Evolutionary conservation across 306 rosid species (phyloP).

Genomic region (Gleditsia sinensis): DNA sequence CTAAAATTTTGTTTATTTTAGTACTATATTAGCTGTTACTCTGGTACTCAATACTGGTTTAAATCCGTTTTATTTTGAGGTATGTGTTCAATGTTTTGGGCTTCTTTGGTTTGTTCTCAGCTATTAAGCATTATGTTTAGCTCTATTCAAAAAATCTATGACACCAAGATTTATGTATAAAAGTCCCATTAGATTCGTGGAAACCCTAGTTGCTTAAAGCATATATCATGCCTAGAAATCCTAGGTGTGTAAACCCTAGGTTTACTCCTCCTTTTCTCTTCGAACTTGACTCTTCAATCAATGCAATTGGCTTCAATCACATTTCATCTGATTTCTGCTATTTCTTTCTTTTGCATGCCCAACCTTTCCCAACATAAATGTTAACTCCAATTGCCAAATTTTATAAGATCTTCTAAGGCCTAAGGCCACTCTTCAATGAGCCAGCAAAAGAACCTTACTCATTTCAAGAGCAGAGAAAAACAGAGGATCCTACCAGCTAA

Average conservation of each 20-base stretch:
- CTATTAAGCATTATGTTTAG: not conserved
- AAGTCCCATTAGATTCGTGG: not conserved
- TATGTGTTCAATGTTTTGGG: not conserved
- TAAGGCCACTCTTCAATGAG: too few relatives aligned
- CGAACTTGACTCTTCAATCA: not conserved
- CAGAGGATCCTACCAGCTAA: not conserved
- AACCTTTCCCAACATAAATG: too few relatives aligned
- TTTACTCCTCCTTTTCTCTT: not conserved
- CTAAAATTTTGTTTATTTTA: too few relatives aligned
- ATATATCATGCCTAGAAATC: not conserved
- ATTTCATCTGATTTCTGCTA: too few relatives aligned
- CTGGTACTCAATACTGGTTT: too few relatives aligned
- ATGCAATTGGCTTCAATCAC: not conserved
- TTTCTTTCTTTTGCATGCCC: too few relatives aligned
- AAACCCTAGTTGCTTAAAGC: not conserved
- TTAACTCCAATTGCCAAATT: too few relatives aligned
- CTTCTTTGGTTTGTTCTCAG: not conserved
- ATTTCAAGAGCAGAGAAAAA: not conserved
- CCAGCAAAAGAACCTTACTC: too few relatives aligned
- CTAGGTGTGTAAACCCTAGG: not conserved
- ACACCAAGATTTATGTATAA: too few relatives aligned
- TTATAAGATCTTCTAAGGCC: too few relatives aligned
- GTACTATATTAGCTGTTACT: too few relatives aligned
- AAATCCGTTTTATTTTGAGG: not conserved
- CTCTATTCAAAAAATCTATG: not conserved